Conservation (phyloP, 1,139 yeast species). For the Saccharomycopsis hybrid region DNA sequence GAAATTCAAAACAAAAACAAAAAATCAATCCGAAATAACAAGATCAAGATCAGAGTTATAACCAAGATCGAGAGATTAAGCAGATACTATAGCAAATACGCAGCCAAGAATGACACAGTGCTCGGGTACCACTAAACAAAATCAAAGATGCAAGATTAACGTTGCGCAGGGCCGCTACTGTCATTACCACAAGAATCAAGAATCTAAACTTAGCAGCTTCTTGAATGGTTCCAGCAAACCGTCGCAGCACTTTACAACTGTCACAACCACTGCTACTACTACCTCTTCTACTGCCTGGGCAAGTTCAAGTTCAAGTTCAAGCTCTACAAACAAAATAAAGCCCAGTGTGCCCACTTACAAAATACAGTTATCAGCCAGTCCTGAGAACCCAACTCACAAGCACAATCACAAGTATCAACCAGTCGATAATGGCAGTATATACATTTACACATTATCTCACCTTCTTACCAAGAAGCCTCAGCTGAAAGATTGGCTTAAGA, state of each 20-base stretch:
- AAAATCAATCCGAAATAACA: too few relatives aligned
- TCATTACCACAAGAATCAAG: conserved; percentile 14
- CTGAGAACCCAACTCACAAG: neutral
- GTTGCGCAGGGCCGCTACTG: conserved; percentile 16
- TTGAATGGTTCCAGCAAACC: too few relatives aligned
- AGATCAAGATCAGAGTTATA: too few relatives aligned
- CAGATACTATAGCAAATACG: neutral
- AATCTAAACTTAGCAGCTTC: neutral
- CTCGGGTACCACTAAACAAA: conserved; percentile 14
- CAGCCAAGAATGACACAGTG: conserved; percentile 8
- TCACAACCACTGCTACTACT: too few relatives aligned
- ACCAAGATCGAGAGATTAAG: neutral
- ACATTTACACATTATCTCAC: conserved; percentile 17
- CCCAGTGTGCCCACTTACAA: neutral
- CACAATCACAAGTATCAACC: neutral
- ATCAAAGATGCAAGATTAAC: conserved; percentile 11
- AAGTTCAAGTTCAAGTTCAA: too few relatives aligned
- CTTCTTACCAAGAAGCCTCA: conserved; percentile 1
- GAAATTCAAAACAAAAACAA: neutral
- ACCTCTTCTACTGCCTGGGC: too few relatives aligned
- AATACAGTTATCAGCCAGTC: conserved; percentile 1
- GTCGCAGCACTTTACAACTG: too few relatives aligned
- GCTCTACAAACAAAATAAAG: too few relatives aligned
- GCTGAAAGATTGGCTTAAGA: conserved; percentile 13
- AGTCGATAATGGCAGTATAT: conserved; percentile 11